Evolutionary conservation across 2,329 filamentous ascomycete genomes (phyloP).

Genomic region (Domatiomyces catenatus): DNA sequence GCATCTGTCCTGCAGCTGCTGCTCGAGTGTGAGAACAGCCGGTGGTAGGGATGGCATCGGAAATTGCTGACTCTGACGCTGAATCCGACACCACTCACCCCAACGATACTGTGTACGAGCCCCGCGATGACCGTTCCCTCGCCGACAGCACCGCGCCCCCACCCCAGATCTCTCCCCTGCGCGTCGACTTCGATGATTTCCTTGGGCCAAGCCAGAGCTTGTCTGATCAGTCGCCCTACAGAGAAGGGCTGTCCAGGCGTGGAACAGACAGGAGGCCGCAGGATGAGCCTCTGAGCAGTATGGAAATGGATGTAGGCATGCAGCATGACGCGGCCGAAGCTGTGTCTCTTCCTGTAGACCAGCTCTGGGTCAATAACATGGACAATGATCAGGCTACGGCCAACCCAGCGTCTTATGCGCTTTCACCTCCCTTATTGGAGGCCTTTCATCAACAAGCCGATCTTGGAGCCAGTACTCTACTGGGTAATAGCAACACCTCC

Average conservation of each 20-base stretch:
- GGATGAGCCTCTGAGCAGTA: background rate
- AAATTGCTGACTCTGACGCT: constrained; percentile 17
- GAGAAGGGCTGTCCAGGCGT: background rate
- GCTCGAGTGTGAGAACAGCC: background rate
- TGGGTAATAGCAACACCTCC: background rate
- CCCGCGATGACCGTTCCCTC: background rate
- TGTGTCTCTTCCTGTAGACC: background rate
- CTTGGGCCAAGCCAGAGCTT: constrained; percentile 12
- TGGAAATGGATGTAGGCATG: background rate
- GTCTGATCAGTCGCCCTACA: constrained; percentile 4
- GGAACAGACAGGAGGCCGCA: background rate
- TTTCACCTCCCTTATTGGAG: background rate
- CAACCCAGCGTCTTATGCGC: background rate
- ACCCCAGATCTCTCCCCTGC: constrained; percentile 4
- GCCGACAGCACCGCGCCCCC: background rate
- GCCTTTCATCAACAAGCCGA: background rate
- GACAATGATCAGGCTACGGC: background rate
- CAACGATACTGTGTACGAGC: background rate
- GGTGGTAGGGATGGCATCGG: constrained; percentile 9
- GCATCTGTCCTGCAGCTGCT: background rate
- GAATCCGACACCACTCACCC: constrained; percentile 11
- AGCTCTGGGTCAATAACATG: background rate
- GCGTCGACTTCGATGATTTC: constrained; percentile 12
- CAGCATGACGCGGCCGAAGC: background rate
- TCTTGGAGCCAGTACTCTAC: background rate